Conservation (phyloP, 257 asterid species). For the Nicotiana knightiana region DNA sequence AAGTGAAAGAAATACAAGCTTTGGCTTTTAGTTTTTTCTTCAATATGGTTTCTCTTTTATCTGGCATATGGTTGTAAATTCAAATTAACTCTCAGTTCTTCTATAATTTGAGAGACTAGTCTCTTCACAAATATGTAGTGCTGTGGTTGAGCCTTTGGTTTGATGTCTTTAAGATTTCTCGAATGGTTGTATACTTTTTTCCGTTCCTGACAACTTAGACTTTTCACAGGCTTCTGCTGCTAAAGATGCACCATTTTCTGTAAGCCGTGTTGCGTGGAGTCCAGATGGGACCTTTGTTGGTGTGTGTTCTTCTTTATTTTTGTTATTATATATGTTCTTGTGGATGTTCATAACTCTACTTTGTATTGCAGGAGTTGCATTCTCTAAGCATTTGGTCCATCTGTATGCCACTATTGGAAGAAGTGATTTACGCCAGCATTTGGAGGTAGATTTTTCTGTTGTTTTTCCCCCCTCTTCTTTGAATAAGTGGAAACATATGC, state of each 20-base stretch:
- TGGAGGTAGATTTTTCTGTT: conserved; percentile 51
- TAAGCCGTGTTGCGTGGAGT: conserved; percentile 89
- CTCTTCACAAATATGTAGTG: background rate
- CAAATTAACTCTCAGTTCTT: background rate
- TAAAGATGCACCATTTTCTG: conserved; percentile 84
- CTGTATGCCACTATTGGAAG: conserved; percentile 77
- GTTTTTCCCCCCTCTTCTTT: background rate
- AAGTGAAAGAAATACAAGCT: background rate
- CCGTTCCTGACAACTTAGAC: conserved; percentile 23
- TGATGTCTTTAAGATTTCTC: conserved; percentile 1
- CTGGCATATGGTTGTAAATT: conserved; percentile 1
- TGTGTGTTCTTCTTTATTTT: conserved; percentile 24
- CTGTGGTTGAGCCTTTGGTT: conserved; percentile 1
- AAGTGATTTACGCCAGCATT: conserved; percentile 77
- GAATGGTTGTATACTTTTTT: background rate
- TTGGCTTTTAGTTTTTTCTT: background rate
- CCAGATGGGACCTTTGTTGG: conserved; percentile 90
- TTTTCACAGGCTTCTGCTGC: conserved; percentile 76
- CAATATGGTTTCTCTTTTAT: background rate
- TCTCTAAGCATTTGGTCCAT: conserved; percentile 87
- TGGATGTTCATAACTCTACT: conserved; percentile 16
- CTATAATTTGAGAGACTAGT: background rate
- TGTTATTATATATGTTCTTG: conserved; percentile 4
- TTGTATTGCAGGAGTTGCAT: conserved; percentile 82
- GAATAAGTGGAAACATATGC: background rate